A percentile compares a stretch with the other conserved stretches of the same genome.
Evolutionary conservation across 495 filamentous ascomycete genomes (phyloP).

Genomic region (Chaetomium fimeti): DNA sequence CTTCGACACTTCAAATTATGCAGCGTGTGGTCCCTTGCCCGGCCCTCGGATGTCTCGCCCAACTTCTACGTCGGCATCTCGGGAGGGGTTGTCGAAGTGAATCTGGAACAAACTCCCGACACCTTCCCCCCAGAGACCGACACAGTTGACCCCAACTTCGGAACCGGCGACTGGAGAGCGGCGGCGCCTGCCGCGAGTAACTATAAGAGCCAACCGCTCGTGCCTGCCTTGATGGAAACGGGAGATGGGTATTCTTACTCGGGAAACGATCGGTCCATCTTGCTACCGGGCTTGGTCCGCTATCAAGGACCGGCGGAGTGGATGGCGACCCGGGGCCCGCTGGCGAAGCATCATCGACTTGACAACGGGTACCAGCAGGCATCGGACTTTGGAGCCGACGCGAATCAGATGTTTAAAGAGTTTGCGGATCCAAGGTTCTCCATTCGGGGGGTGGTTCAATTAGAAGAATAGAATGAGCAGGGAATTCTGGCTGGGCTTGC

Average conservation of each 20-base stretch:
- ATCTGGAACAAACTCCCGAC: slow-evolving; percentile 27
- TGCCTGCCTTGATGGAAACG: slow-evolving; percentile 32
- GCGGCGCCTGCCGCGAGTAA: slow-evolving; percentile 2
- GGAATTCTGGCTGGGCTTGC: not conserved
- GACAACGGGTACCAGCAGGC: slow-evolving; percentile 21
- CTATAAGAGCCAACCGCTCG: slow-evolving; percentile 20
- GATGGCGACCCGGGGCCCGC: not conserved
- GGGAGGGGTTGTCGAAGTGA: slow-evolving; percentile 41
- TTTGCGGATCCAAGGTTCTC: too few relatives aligned
- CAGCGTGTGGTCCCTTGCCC: slow-evolving; percentile 44
- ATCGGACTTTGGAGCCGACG: slow-evolving; percentile 5
- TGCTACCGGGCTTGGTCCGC: slow-evolving; percentile 19
- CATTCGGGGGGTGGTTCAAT: not conserved
- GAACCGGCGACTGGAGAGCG: slow-evolving; percentile 23
- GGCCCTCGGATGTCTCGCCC: slow-evolving; percentile 42
- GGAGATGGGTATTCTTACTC: slow-evolving; percentile 29
- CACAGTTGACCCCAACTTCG: slow-evolving; percentile 32
- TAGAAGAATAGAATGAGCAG: not conserved
- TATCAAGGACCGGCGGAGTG: slow-evolving; percentile 14
- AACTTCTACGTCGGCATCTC: slow-evolving; percentile 45
- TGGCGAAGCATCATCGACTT: slow-evolving; percentile 27
- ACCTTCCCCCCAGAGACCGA: slow-evolving; percentile 10
- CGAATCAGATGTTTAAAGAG: not conserved
- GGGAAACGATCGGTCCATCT: slow-evolving; percentile 29
- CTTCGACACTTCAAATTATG: slow-evolving; percentile 22